These are phyloP conservation scores for Talaromyces sp. DNA, from an alignment of 2,329 filamentous ascomycete species.

Conservation along the genomic window DNA sequence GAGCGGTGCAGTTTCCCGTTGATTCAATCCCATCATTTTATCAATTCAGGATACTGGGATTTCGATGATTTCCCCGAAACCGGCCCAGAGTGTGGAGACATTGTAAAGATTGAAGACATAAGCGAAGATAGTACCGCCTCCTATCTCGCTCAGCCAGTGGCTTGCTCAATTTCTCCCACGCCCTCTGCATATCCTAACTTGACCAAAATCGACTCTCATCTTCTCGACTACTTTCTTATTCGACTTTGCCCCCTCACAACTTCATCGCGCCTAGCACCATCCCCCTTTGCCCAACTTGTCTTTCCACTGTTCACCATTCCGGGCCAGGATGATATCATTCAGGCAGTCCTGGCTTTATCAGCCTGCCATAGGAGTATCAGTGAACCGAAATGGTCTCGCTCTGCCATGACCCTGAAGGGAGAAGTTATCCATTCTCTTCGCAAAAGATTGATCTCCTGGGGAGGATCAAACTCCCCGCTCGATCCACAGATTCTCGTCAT, in stretches of 20 bases:
- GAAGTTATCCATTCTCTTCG: constrained; percentile 35
- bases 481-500: constrained; percentile 37
- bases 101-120: constrained; percentile 16
- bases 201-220: constrained; percentile 20
- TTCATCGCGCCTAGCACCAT: constrained; percentile 30
- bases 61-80: constrained; percentile 18
- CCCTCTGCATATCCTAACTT: constrained; percentile 10
- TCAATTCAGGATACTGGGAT: constrained; percentile 19
- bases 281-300: constrained; percentile 38
- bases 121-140: constrained; percentile 3
- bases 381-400: constrained; percentile 28
- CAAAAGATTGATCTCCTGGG: constrained; percentile 27
- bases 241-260: constrained; percentile 39
- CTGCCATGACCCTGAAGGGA: constrained; percentile 34
- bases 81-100: constrained; percentile 15
- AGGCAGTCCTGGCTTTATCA: constrained; percentile 35
- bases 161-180: constrained; percentile 20
- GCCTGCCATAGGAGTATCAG: constrained; percentile 35
- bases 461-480: constrained; percentile 23
- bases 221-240: constrained; percentile 40
- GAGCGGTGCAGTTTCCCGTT: constrained; percentile 14
- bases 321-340: constrained; percentile 32
- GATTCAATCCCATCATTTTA: neutral
- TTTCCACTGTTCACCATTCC: constrained; percentile 37
- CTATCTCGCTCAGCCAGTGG: constrained; percentile 23